Evolutionary conservation across 306 rosid species (phyloP).

Genomic region (Gleditsia sinensis): DNA sequence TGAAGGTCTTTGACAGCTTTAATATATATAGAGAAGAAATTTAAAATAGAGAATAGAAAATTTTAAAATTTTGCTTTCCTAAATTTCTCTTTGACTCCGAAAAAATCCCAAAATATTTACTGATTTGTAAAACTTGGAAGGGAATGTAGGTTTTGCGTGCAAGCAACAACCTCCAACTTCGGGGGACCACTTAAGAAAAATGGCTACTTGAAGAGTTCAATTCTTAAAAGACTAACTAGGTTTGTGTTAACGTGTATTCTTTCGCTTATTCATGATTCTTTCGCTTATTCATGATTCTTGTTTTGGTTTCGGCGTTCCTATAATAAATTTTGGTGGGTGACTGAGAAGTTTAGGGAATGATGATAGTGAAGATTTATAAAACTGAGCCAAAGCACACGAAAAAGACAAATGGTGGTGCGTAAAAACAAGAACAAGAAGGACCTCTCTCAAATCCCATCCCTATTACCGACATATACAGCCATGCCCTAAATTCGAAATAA

Average conservation of each 20-base stretch:
- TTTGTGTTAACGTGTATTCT: background rate
- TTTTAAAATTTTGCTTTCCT: too few species aligned
- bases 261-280: background rate
- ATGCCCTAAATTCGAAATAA: conserved; percentile 34
- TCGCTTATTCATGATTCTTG: background rate
- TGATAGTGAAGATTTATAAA: too few species aligned
- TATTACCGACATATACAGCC: conserved; percentile 45
- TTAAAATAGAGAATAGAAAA: too few species aligned
- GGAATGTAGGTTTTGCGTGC: background rate
- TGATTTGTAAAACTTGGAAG: background rate
- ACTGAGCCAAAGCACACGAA: too few species aligned
- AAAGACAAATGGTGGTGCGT: conserved; percentile 21
- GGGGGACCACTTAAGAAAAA: too few species aligned
- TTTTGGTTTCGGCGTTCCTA: too few species aligned
- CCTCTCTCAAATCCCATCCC: conserved; percentile 34
- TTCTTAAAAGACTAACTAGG: conserved; percentile 34
- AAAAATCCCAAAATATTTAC: too few species aligned
- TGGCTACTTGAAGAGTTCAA: conserved; percentile 28
- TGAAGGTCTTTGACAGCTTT: conserved; percentile 17
- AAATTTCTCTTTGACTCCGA: too few species aligned
- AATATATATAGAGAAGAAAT: too few species aligned
- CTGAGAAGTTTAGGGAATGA: too few species aligned
- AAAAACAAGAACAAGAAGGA: conserved; percentile 33
- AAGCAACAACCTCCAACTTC: too few species aligned
- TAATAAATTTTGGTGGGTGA: too few species aligned